A percentile compares a stretch with the other conserved stretches of the same genome.
phyloP scores from a whole-genome alignment of 1,139 yeast genomes.

The Arxiozyma slooffiae region DNA sequence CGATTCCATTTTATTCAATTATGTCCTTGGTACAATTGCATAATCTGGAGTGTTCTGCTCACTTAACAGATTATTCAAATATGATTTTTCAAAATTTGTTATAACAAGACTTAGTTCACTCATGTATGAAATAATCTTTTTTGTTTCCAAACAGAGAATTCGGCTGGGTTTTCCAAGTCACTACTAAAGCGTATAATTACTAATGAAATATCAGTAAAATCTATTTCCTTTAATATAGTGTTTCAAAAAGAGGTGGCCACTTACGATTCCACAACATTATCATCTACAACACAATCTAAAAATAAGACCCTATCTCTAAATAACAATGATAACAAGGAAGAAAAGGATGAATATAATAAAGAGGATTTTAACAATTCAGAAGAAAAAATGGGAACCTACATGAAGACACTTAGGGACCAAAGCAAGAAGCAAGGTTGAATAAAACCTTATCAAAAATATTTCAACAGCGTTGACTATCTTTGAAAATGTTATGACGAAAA shows the following conservation, averaged over 20 bases:
- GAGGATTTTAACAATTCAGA: too few relatives aligned
- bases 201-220: background rate
- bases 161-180: background rate
- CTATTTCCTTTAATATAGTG: background rate
- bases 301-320: background rate
- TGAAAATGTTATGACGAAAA: slow-evolving; percentile 7
- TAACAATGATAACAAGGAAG: background rate
- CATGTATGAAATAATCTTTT: background rate
- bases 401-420: background rate
- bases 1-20: background rate
- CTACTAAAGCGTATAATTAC: background rate
- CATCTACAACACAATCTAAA: background rate
- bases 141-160: background rate
- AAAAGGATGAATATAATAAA: too few relatives aligned
- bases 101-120: slow-evolving; percentile 2
- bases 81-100: slow-evolving; percentile 1
- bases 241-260: background rate
- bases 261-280: background rate
- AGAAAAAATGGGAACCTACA: too few relatives aligned
- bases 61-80: background rate
- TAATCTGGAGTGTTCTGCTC: background rate
- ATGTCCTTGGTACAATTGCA: background rate
- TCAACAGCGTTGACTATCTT: slow-evolving; percentile 1
- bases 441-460: slow-evolving; percentile 4
- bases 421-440: background rate